These are phyloP conservation scores for Penicillium atrosanguineum DNA, from an alignment of 495 filamentous ascomycete genomes.

Conservation along the genomic window DNA sequence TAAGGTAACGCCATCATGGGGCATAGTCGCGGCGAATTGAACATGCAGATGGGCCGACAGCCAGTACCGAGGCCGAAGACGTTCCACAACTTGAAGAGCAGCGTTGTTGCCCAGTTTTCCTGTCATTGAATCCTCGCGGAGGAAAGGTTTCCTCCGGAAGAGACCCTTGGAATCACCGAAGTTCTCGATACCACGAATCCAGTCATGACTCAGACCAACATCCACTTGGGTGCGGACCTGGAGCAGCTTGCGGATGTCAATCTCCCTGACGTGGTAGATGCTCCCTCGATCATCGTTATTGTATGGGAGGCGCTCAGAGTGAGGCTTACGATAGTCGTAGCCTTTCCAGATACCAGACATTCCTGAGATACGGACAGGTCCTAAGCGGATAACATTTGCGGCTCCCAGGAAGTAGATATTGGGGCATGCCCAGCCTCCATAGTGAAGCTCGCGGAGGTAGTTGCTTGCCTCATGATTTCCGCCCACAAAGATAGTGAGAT, in stretches of 20 bases:
- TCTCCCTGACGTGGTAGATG: slow-evolving; percentile 84
- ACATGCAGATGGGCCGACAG: slow-evolving; percentile 92
- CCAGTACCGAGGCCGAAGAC: slow-evolving; percentile 81
- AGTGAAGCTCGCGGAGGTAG: slow-evolving; percentile 85
- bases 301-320: slow-evolving; percentile 86
- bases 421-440: slow-evolving; percentile 94
- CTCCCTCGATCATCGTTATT: slow-evolving; percentile 65
- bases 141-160: slow-evolving; percentile 67
- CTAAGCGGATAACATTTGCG: slow-evolving; percentile 79
- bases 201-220: slow-evolving; percentile 90
- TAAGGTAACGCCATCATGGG: slow-evolving; percentile 48
- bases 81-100: slow-evolving; percentile 72
- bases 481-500: slow-evolving; percentile 85
- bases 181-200: slow-evolving; percentile 79
- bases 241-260: slow-evolving; percentile 90
- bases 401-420: slow-evolving; percentile 97
- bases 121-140: slow-evolving; percentile 67
- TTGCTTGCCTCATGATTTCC: slow-evolving; percentile 94
- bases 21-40: slow-evolving; percentile 73
- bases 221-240: slow-evolving; percentile 81
- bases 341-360: slow-evolving; percentile 92
- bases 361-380: slow-evolving; percentile 81
- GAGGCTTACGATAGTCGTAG: slow-evolving; percentile 75
- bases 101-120: slow-evolving; percentile 76
- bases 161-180: slow-evolving; percentile 62